Evolutionary conservation across 2,329 filamentous ascomycete species (phyloP).

Genomic region (Orbilia ellipsospora): DNA sequence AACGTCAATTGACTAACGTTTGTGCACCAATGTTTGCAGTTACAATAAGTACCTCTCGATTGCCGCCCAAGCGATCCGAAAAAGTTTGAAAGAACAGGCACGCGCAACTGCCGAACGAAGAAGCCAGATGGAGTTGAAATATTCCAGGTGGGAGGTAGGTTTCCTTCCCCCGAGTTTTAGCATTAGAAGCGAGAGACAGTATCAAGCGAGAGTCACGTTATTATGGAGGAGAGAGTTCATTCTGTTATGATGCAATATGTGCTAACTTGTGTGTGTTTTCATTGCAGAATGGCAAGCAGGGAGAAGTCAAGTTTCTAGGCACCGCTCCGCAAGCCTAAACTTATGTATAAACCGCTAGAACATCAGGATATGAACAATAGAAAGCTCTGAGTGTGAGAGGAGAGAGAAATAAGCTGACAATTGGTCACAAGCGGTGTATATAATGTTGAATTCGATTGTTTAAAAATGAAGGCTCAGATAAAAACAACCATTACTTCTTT

Average conservation of each 20-base stretch:
- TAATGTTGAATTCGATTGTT: slow-evolving; percentile 25
- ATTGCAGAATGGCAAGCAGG: slow-evolving; percentile 91
- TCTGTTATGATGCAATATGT: slow-evolving; percentile 60
- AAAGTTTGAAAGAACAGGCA: slow-evolving; percentile 95
- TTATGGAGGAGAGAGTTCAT: background rate
- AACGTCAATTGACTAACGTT: slow-evolving; percentile 39
- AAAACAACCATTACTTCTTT: too few species aligned
- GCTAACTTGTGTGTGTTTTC: slow-evolving; percentile 40
- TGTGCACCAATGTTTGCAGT: slow-evolving; percentile 67
- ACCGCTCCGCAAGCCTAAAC: slow-evolving; percentile 10
- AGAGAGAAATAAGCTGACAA: background rate
- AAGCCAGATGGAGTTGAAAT: slow-evolving; percentile 87
- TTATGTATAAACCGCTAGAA: background rate
- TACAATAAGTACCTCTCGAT: slow-evolving; percentile 99
- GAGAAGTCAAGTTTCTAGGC: slow-evolving; percentile 79
- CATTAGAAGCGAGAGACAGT: background rate
- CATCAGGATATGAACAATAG: background rate
- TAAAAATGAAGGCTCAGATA: background rate
- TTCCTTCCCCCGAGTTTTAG: background rate
- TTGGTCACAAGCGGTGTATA: slow-evolving; percentile 17
- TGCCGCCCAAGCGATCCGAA: slow-evolving; percentile 92
- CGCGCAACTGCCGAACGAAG: slow-evolving; percentile 87
- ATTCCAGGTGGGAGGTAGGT: slow-evolving; percentile 95
- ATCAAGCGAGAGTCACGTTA: too few species aligned
- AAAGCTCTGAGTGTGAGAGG: background rate